phyloP scores from a whole-genome alignment of 2,329 filamentous ascomycete genomes.

The Pleoardoris graminearum region DNA sequence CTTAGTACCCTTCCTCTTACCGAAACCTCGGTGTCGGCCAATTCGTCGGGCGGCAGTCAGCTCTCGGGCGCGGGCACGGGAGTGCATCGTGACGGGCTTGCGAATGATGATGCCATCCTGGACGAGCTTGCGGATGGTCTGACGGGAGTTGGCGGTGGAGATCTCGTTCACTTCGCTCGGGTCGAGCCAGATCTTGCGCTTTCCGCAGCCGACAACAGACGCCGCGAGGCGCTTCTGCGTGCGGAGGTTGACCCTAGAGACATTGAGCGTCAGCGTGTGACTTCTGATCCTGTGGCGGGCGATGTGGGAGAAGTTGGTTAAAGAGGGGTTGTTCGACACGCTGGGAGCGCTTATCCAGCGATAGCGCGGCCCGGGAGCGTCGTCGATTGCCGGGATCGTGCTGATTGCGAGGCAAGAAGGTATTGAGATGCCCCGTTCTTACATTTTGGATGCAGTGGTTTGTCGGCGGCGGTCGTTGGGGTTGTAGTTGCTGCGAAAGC shows the following conservation, averaged over 20 bases:
- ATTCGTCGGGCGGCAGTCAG: slow-evolving; percentile 92
- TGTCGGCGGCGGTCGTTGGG: slow-evolving; percentile 45
- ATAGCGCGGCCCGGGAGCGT: slow-evolving; percentile 25
- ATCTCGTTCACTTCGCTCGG: slow-evolving; percentile 99
- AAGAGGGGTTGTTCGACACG: slow-evolving; percentile 44
- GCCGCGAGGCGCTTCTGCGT: slow-evolving; percentile 99
- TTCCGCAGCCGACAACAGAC: slow-evolving; percentile 96
- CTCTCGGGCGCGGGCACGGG: slow-evolving; percentile 91
- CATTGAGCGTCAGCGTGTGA: slow-evolving; percentile 36
- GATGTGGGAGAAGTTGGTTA: slow-evolving; percentile 25
- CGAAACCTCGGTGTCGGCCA: slow-evolving; percentile 97
- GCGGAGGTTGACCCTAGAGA: slow-evolving; percentile 92
- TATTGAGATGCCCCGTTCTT: slow-evolving; percentile 35
- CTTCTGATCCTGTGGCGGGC: slow-evolving; percentile 22
- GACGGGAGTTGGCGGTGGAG: slow-evolving; percentile 99
- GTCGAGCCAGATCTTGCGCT: slow-evolving; percentile 99
- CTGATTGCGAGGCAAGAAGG: slow-evolving; percentile 18
- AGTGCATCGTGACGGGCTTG: slow-evolving; percentile 99
- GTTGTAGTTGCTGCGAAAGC: slow-evolving; percentile 16
- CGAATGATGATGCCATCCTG: slow-evolving; percentile 99
- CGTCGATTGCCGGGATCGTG: slow-evolving; percentile 23
- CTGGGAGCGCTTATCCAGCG: slow-evolving; percentile 27
- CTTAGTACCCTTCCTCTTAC: slow-evolving; percentile 99
- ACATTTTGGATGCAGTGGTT: slow-evolving; percentile 47
- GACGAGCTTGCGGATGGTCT: slow-evolving; percentile 99